Base-by-base conservation (phyloP, 805 yeast species). In the Candida berthetii region DNA sequence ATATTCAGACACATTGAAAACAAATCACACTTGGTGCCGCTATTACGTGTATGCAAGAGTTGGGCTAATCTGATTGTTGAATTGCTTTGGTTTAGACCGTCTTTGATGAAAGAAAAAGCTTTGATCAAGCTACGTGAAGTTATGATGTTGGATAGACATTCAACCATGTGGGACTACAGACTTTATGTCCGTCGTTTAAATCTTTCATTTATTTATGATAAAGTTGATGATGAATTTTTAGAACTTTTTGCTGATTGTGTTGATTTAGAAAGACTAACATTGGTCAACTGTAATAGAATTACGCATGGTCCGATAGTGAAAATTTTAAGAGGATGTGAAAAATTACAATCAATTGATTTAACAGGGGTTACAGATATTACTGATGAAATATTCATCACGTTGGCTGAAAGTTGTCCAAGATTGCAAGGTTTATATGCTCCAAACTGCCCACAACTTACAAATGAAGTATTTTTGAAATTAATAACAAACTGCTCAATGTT, bases 361-460 rank as follows among this genome's bases (percentile, higher is more conserved):
- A 82, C 96, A 0, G 93, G 93, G 8, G 83, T 87, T 5, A 71
- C 70, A 35, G 78, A 74, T 46, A 67, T 83, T 24, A 66, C 72
- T n/a, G 96, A 90, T 65, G 78, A 72, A 35, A 78, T 89, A 5
- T 77, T 88, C 44, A 50, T 62, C 24, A 78, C 85, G 7, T 68
- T 91, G 48, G 88, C 96, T 3, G 56, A 57, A 8, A 72, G 77
- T 53, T 90, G 96, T 60, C 74, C 76, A 31, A 66, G 91, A 37
- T 68, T 91, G 36, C 97, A 91, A 64, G 96, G 96, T 1, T 67
- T 90, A 36, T 90, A 89, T 58, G 93, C 93, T 0, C 90, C 96
- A 2, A 86, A 85, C 6, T 89, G 96, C 43, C 76, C 76, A 31
- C 62, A 68, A n/a, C 81, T 91, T 3, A 69, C 84, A 6, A 85